A percentile compares a stretch with the other conserved stretches of the same genome.
Evolutionary conservation across 1,139 yeast genomes (phyloP).

Genomic region (Taphrina flavorubra): DNA sequence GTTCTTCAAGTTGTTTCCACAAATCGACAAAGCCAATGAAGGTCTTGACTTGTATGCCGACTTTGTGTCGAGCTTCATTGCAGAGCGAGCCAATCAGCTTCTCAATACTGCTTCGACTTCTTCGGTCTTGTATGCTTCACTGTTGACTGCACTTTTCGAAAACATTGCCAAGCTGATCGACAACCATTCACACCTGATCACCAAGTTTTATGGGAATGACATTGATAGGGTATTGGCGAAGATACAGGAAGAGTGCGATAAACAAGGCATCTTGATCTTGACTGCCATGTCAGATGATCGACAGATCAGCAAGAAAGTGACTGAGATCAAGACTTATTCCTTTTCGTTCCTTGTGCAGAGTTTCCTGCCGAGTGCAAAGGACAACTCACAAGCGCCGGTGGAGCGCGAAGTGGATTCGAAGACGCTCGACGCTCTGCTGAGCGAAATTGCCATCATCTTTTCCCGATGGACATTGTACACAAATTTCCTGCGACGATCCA

Average conservation of each 20-base stretch:
- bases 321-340: conserved; percentile 58
- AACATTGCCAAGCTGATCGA: conserved; percentile 81
- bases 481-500: conserved; percentile 71
- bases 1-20: conserved; percentile 85
- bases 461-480: conserved; percentile 88
- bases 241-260: conserved; percentile 85
- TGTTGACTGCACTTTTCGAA: conserved; percentile 74
- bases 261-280: conserved; percentile 84
- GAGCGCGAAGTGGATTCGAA: conserved; percentile 57
- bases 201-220: conserved; percentile 67
- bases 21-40: conserved; percentile 70
- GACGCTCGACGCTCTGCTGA: conserved; percentile 63
- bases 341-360: conserved; percentile 54
- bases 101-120: conserved; percentile 39
- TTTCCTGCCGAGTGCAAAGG: conserved; percentile 45
- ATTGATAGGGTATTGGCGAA: conserved; percentile 70
- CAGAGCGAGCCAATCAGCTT: conserved; percentile 60
- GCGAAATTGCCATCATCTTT: conserved; percentile 75
- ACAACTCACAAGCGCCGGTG: conserved; percentile 46
- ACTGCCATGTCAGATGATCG: conserved; percentile 85
- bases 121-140: conserved; percentile 38
- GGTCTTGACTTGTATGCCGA: conserved; percentile 83
- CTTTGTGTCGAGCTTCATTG: conserved; percentile 83
- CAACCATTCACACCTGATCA: conserved; percentile 83
- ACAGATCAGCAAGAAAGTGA: conserved; percentile 57